Percentiles rank a stretch among this genome's conserved stretches.
Evolutionary conservation across 768 basidiomycete genomes (phyloP).

Genomic region (Amanita muscaria): DNA sequence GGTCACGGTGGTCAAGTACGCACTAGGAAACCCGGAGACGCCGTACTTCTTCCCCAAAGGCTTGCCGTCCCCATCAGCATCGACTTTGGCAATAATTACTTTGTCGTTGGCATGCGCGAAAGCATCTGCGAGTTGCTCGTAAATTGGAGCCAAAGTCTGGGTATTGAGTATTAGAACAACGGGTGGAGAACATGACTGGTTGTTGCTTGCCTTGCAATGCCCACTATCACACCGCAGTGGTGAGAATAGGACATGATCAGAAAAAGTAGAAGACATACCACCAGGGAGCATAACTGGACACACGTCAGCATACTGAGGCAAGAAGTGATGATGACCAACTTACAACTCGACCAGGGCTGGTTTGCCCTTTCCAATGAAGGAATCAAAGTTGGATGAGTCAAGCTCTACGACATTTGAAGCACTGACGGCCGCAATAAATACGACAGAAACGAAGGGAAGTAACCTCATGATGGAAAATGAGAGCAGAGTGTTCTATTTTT

Average conservation of each 20-base stretch:
- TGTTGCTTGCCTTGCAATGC: conserved; percentile 67
- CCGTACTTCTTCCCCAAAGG: conserved; percentile 69
- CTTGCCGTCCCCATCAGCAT: conserved; percentile 83
- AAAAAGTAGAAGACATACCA: conserved; percentile 43
- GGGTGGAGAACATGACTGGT: background rate
- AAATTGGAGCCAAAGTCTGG: conserved; percentile 80
- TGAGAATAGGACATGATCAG: background rate
- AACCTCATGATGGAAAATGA: conserved; percentile 45
- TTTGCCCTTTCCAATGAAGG: conserved; percentile 65
- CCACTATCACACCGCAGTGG: conserved; percentile 37
- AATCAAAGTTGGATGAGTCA: conserved; percentile 64
- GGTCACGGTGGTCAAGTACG: conserved; percentile 21
- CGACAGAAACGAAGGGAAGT: conserved; percentile 43
- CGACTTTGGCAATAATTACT: conserved; percentile 84
- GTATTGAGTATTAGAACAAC: no score
- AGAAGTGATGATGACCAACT: conserved; percentile 23
- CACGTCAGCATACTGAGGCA: conserved; percentile 7
- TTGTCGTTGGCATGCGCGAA: conserved; percentile 72
- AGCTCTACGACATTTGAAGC: conserved; percentile 86
- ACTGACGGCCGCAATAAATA: conserved; percentile 42
- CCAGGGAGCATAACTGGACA: conserved; percentile 75
- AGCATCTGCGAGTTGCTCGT: conserved; percentile 87
- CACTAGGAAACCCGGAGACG: conserved; percentile 82
- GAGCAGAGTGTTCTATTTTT: no score
- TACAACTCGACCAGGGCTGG: conserved; percentile 89